These are phyloP conservation scores for Stachybotrys chlorohalonatus DNA, from an alignment of 2,329 filamentous ascomycete species.

Conservation along the genomic window DNA sequence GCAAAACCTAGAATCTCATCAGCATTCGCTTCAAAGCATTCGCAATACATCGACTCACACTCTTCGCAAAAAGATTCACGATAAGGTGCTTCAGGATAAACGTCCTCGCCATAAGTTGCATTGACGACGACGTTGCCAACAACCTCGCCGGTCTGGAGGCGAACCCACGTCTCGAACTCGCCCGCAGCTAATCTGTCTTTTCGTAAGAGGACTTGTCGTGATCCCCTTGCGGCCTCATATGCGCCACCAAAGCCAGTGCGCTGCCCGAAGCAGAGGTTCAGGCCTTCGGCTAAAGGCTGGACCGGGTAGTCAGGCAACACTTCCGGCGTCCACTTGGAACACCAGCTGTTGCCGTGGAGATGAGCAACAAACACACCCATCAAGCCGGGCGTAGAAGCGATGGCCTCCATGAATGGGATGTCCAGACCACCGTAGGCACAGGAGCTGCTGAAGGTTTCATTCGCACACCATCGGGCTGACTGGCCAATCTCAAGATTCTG, in stretches of 20 bases:
- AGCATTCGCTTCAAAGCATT: background rate
- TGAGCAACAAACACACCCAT: conserved; percentile 49
- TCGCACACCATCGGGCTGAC: conserved; percentile 20
- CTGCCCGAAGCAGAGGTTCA: conserved; percentile 43
- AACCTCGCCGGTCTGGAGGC: conserved; percentile 41
- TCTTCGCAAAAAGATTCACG: conserved; percentile 9
- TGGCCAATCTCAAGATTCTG: conserved; percentile 21
- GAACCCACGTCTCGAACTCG: conserved; percentile 45
- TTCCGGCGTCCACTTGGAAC: conserved; percentile 25
- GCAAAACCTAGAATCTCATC: background rate
- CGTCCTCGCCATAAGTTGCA: conserved; percentile 42
- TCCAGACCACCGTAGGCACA: conserved; percentile 34
- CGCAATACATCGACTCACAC: background rate
- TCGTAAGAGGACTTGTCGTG: conserved; percentile 20
- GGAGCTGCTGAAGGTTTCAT: conserved; percentile 8
- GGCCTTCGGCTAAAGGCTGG: conserved; percentile 13
- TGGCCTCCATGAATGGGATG: conserved; percentile 45
- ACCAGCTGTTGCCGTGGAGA: conserved; percentile 49
- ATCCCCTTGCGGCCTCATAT: conserved; percentile 47
- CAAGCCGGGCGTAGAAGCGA: conserved; percentile 38
- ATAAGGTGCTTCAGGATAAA: conserved; percentile 30
- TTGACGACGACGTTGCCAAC: conserved; percentile 43
- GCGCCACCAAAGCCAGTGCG: conserved; percentile 59
- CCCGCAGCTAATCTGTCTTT: conserved; percentile 28
- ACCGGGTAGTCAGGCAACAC: conserved; percentile 8